Percentiles rank a stretch among this genome's conserved stretches.
phyloP scores from a whole-genome alignment of 164 flowering plant genomes.

The Magnolia changhungtana region DNA sequence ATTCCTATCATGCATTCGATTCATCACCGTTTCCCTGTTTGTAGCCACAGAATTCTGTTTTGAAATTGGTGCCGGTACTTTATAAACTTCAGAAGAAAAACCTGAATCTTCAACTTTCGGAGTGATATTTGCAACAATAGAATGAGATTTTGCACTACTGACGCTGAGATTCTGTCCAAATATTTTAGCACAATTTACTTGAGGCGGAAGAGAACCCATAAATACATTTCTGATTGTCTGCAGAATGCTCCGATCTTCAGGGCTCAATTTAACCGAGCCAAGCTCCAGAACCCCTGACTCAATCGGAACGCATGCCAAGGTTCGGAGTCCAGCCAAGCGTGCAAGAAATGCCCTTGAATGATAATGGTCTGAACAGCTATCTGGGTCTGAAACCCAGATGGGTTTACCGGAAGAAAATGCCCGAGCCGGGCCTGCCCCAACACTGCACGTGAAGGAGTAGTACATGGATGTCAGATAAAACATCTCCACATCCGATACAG shows the following conservation, averaged over 20 bases:
- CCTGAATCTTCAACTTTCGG: conserved; percentile 57
- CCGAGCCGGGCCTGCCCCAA: conserved; percentile 41
- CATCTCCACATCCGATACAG: conserved; percentile 58
- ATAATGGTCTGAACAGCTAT: conserved; percentile 44
- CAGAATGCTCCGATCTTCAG: conserved; percentile 51
- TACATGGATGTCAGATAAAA: conserved; percentile 70
- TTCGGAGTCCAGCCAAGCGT: conserved; percentile 46
- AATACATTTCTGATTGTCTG: conserved; percentile 42
- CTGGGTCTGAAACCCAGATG: conserved; percentile 53
- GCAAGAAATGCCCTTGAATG: conserved; percentile 54
- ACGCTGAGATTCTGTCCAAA: conserved; percentile 72
- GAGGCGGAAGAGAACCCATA: conserved; percentile 33
- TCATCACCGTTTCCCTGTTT: conserved; percentile 16
- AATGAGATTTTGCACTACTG: conserved; percentile 40
- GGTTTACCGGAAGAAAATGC: conserved; percentile 37
- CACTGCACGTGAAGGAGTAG: conserved; percentile 45
- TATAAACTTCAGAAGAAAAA: conserved; percentile 38
- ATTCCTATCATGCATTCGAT: conserved; percentile 27
- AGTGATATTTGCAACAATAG: conserved; percentile 48
- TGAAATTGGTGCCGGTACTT: conserved; percentile 15
- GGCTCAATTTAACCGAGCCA: conserved; percentile 46
- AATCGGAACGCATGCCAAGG: conserved; percentile 63
- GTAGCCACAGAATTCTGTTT: conserved; percentile 8
- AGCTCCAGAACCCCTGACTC: conserved; percentile 78
- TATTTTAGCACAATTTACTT: conserved; percentile 35